Conservation (phyloP, 805 yeast genomes). For the Lipomyces sp. region DNA sequence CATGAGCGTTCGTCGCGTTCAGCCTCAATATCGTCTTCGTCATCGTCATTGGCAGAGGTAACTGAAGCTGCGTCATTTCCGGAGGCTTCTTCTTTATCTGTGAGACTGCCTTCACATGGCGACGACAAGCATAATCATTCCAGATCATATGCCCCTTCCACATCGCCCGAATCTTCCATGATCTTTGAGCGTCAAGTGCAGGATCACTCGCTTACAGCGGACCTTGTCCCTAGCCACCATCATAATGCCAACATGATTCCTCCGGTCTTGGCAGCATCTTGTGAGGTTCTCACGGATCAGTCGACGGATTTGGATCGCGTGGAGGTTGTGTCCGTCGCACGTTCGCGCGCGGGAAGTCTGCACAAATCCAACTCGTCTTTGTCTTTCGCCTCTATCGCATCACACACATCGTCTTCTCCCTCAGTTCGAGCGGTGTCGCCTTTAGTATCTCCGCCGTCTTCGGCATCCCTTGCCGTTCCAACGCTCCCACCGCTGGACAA, state of each 20-base stretch:
- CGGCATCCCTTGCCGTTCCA: background rate
- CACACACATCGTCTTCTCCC: background rate
- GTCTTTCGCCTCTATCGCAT: background rate
- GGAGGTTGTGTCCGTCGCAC: constrained; percentile 64
- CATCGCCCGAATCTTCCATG: constrained; percentile 43
- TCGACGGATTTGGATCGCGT: constrained; percentile 62
- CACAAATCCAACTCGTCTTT: constrained; percentile 1
- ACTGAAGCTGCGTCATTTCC: background rate
- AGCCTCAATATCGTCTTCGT: background rate
- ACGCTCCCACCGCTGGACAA: background rate
- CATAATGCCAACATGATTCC: constrained; percentile 66
- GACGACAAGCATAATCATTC: too few relatives aligned
- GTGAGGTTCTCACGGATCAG: constrained; percentile 56
- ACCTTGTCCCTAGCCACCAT: constrained; percentile 37
- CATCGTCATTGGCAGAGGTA: constrained; percentile 5
- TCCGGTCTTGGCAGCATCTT: constrained; percentile 78
- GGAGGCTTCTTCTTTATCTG: too few relatives aligned
- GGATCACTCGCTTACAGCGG: constrained; percentile 42
- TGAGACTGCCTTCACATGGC: too few relatives aligned
- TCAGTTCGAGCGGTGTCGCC: background rate
- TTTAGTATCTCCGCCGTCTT: background rate
- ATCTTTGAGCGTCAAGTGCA: constrained; percentile 69
- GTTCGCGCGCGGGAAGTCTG: constrained; percentile 39
- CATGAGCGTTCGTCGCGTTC: background rate
- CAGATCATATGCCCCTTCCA: background rate